Percentiles rank a stretch among this genome's conserved stretches.
Conservation (phyloP, 495 filamentous ascomycete species). For the Alectoria sarmentosa region DNA sequence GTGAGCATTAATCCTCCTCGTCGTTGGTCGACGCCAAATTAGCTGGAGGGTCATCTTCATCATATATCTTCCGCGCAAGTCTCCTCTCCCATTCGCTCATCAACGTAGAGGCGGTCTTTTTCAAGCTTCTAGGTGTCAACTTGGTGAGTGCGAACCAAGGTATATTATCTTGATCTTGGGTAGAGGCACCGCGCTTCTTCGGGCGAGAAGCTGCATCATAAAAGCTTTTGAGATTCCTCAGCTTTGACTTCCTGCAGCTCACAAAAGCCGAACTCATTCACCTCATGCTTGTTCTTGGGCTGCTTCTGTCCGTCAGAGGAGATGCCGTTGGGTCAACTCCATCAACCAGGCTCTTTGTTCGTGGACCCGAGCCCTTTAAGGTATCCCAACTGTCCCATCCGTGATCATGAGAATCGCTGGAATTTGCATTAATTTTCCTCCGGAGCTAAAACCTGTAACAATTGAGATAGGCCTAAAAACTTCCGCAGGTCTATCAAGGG, state of each 20-base stretch:
- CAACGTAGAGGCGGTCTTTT: conserved; percentile 59
- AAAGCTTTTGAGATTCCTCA: conserved; percentile 13
- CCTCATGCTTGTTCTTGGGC: conserved; percentile 48
- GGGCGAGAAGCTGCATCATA: conserved; percentile 27
- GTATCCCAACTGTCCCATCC: conserved; percentile 70
- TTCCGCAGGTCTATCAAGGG: neutral
- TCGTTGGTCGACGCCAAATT: neutral
- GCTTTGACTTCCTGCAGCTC: neutral
- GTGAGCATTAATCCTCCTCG: neutral
- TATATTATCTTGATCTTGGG: conserved; percentile 51
- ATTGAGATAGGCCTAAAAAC: neutral
- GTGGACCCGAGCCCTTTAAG: conserved; percentile 40
- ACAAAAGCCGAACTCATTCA: conserved; percentile 29
- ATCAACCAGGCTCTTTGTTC: conserved; percentile 43
- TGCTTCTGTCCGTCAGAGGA: conserved; percentile 41
- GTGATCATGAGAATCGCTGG: conserved; percentile 54
- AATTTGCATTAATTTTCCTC: conserved; percentile 43
- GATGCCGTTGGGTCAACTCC: conserved; percentile 28
- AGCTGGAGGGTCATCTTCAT: conserved; percentile 3
- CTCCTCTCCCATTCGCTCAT: conserved; percentile 72
- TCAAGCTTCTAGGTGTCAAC: conserved; percentile 59
- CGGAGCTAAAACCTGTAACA: conserved; percentile 11
- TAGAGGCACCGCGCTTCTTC: conserved; percentile 34
- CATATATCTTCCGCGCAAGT: neutral
- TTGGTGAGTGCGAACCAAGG: conserved; percentile 60